Conservation (phyloP, 2,329 filamentous ascomycete genomes). For the Pseudogymnoascus sp. region DNA sequence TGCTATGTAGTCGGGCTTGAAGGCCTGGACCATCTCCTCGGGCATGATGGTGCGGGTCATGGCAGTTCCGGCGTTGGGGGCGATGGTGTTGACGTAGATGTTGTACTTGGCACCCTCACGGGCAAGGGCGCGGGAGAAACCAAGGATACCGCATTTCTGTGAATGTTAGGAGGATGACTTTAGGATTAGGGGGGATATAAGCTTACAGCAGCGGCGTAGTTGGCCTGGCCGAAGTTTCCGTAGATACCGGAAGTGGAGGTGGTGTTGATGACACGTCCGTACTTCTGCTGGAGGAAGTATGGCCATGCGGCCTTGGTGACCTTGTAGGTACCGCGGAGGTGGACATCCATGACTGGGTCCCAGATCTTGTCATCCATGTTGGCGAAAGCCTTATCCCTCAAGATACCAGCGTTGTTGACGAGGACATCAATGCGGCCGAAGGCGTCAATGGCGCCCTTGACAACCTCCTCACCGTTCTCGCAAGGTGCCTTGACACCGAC, state of each 20-base stretch:
- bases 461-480: constrained; percentile 82
- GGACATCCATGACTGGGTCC: constrained; percentile 86
- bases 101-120: constrained; percentile 95
- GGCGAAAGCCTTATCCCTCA: constrained; percentile 93
- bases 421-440: constrained; percentile 92
- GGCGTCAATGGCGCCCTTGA: constrained; percentile 88
- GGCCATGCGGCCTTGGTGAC: constrained; percentile 97
- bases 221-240: constrained; percentile 97
- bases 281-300: constrained; percentile 97
- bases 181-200: constrained; percentile 11
- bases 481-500: constrained; percentile 89
- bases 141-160: constrained; percentile 84
- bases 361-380: constrained; percentile 96
- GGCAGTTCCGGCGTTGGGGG: constrained; percentile 89
- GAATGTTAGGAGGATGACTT: constrained; percentile 16
- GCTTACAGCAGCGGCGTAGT: constrained; percentile 82
- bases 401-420: constrained; percentile 96
- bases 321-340: constrained; percentile 92
- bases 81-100: constrained; percentile 96
- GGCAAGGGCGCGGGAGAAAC: constrained; percentile 87
- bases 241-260: constrained; percentile 97
- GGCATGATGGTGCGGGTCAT: constrained; percentile 94
- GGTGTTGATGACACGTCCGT: constrained; percentile 93
- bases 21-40: constrained; percentile 94
- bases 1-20: constrained; percentile 98